These are phyloP conservation scores for Fusarium verrucosum DNA, from an alignment of 2,329 filamentous ascomycete genomes.

Conservation along the genomic window DNA sequence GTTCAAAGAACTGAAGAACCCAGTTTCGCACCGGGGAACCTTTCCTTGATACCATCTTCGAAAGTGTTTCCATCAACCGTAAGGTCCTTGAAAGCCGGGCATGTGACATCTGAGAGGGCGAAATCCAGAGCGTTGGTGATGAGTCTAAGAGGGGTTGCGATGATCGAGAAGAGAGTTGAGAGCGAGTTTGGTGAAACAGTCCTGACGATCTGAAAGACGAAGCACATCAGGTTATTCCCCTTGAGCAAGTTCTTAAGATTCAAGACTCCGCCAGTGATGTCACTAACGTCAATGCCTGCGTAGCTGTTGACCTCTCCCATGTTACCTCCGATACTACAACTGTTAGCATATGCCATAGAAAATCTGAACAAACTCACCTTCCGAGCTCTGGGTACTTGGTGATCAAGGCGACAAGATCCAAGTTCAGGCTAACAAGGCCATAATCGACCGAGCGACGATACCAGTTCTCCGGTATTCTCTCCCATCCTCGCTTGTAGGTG, in stretches of 20 bases:
- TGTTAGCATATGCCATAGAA: not conserved
- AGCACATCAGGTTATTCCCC: constrained; percentile 19
- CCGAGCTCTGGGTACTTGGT: constrained; percentile 17
- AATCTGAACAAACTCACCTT: not conserved
- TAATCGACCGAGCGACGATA: constrained; percentile 17
- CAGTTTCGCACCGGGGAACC: constrained; percentile 12
- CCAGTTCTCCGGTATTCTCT: constrained; percentile 22
- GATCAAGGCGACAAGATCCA: constrained; percentile 3
- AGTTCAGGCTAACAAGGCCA: constrained; percentile 3
- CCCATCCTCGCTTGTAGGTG: constrained; percentile 15
- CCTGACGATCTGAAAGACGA: constrained; percentile 19
- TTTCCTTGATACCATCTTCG: not conserved
- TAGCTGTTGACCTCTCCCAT: constrained; percentile 17
- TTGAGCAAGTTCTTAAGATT: constrained; percentile 13
- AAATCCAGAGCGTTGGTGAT: not conserved
- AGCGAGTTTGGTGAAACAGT: constrained; percentile 6
- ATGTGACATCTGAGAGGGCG: not conserved
- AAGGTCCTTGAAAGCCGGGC: constrained; percentile 15
- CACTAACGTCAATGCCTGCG: constrained; percentile 8
- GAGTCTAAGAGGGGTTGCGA: not conserved
- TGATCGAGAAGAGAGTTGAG: not conserved
- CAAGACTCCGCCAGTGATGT: constrained; percentile 12
- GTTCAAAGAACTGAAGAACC: not conserved
- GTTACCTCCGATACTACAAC: constrained; percentile 10
- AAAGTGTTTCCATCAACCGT: constrained; percentile 1